A percentile compares a stretch with the other conserved stretches of the same genome.
phyloP scores from a whole-genome alignment of 2,329 filamentous ascomycete genomes.

The Capronia epimyces region DNA sequence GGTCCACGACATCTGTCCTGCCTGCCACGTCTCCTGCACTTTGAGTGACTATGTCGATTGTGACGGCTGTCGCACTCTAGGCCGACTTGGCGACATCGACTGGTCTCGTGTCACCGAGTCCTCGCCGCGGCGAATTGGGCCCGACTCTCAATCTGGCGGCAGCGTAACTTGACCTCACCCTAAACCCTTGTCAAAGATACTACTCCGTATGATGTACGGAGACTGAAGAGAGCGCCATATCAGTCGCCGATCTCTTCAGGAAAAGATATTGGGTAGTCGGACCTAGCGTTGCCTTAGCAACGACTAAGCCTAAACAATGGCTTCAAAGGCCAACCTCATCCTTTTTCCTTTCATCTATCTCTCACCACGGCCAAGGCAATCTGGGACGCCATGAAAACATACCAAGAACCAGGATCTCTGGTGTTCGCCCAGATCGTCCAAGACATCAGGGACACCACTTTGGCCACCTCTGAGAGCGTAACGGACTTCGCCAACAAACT shows the following conservation, averaged over 20 bases:
- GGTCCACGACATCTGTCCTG: conserved; percentile 28
- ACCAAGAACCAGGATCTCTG: not conserved
- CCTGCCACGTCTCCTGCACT: conserved; percentile 25
- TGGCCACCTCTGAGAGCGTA: not conserved
- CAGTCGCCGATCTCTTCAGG: too few species aligned
- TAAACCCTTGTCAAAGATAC: too few species aligned
- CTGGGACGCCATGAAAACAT: conserved; percentile 2
- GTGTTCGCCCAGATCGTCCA: not conserved
- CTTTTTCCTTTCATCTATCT: too few species aligned
- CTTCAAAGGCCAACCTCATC: too few species aligned
- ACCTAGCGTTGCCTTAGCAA: too few species aligned
- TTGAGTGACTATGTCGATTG: conserved; percentile 29
- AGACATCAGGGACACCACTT: not conserved
- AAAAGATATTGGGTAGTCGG: too few species aligned
- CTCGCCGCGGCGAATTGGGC: conserved; percentile 20
- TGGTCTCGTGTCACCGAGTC: conserved; percentile 25
- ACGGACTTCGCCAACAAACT: not conserved
- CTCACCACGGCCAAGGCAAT: too few species aligned
- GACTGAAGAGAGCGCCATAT: too few species aligned
- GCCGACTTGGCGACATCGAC: conserved; percentile 27
- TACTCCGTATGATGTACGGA: too few species aligned
- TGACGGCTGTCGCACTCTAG: conserved; percentile 28
- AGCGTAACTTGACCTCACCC: conserved; percentile 15
- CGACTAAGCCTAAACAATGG: too few species aligned
- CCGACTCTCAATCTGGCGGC: conserved; percentile 19